Evolutionary conservation across 495 filamentous ascomycete species (phyloP).

Genomic region (Umbilicaria muhlenbergii): DNA sequence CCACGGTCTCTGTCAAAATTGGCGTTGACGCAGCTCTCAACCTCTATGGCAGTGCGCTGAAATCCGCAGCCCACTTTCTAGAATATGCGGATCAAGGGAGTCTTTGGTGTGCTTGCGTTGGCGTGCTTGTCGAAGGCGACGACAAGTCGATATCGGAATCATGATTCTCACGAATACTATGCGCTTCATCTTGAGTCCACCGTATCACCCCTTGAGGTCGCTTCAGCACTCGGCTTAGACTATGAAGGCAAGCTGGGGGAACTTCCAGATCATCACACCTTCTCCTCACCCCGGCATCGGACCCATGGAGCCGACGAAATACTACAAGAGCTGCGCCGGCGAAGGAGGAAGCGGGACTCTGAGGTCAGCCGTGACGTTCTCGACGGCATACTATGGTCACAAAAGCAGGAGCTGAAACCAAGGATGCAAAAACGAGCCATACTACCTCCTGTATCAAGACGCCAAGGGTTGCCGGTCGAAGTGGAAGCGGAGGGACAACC

Average conservation of each 20-base stretch:
- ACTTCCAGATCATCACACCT: constrained; percentile 70
- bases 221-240: constrained; percentile 52
- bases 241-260: constrained; percentile 78
- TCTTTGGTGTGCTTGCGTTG: constrained; percentile 21
- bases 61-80: constrained; percentile 14
- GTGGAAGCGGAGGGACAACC: constrained; percentile 7
- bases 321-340: constrained; percentile 37
- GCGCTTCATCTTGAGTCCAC: constrained; percentile 62
- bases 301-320: constrained; percentile 43
- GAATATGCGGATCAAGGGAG: constrained; percentile 8
- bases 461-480: constrained; percentile 14
- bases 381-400: constrained; percentile 59
- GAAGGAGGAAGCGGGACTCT: constrained; percentile 37
- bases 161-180: constrained; percentile 73
- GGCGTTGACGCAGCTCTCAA: constrained; percentile 26
- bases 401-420: constrained; percentile 64
- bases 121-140: constrained; percentile 24
- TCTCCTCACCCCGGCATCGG: constrained; percentile 45
- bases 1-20: constrained; percentile 10
- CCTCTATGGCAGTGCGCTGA: constrained; percentile 21
- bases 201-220: constrained; percentile 53
- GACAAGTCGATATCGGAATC: constrained; percentile 37
- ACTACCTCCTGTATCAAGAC: constrained; percentile 21
- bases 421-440: constrained; percentile 62
- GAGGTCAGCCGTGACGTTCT: constrained; percentile 36